phyloP scores from a whole-genome alignment of 2,329 filamentous ascomycete genomes.

The Aspergillus oerlinghausenensis region DNA sequence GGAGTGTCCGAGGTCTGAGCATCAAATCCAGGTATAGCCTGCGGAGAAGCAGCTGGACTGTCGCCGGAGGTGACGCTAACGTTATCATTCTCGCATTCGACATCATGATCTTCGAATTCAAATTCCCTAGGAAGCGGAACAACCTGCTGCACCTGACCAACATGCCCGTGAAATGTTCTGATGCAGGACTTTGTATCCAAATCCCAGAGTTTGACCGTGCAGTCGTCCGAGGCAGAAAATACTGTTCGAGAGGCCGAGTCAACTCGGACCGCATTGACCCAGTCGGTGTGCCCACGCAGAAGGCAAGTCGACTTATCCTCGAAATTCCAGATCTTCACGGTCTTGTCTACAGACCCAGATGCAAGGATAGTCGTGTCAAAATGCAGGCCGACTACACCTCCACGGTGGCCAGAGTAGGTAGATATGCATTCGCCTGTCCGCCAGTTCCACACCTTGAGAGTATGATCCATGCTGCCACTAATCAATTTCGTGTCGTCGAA shows the following conservation, averaged over 20 bases:
- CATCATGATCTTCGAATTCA: conserved; percentile 71
- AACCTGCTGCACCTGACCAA: conserved; percentile 92
- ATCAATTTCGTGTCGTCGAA: conserved; percentile 91
- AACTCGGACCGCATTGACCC: conserved; percentile 93
- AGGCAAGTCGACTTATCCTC: conserved; percentile 74
- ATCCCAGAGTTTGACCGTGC: conserved; percentile 88
- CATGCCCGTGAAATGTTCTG: conserved; percentile 75
- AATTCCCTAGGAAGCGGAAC: conserved; percentile 80
- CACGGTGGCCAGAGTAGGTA: conserved; percentile 72
- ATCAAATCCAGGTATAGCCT: conserved; percentile 22
- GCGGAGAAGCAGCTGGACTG: conserved; percentile 21
- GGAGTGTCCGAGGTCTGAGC: conserved; percentile 29
- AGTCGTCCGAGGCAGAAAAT: conserved; percentile 90
- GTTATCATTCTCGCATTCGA: conserved; percentile 54
- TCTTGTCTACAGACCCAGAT: conserved; percentile 83
- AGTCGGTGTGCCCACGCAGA: conserved; percentile 81
- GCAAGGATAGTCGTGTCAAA: conserved; percentile 81
- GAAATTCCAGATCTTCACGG: conserved; percentile 90
- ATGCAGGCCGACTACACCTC: conserved; percentile 81
- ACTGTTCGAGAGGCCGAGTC: conserved; percentile 78
- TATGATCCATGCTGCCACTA: conserved; percentile 81
- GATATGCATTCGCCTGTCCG: conserved; percentile 80
- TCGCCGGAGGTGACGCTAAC: conserved; percentile 34
- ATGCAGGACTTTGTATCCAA: conserved; percentile 78
- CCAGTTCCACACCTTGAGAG: conserved; percentile 95